Base-by-base conservation (phyloP, 495 filamentous ascomycete species). In the Aspergillus saccharolyticus region DNA sequence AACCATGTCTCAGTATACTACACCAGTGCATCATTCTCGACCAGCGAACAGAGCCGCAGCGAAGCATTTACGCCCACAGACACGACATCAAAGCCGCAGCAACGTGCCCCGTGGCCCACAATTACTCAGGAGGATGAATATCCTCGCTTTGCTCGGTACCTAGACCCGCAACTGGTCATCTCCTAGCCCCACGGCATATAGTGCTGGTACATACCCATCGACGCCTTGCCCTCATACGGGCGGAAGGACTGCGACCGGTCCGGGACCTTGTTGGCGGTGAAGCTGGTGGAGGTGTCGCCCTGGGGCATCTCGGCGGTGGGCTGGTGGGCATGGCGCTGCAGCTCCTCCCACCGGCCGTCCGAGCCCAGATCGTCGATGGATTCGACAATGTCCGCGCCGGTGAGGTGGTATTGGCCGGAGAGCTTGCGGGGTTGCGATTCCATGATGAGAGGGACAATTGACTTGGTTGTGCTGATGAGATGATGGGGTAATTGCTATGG, bases 311-410 rank as follows among this genome's bases (percentile, higher is more conserved):
- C 19, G 44, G 18, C 12, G 17, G 44, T 15, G 20, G 44, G 19
- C 46, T 49, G 20, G 16, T 50, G 47, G 14, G 47, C 47, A 6
- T 14, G 6, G 16, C 24, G 22, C 15, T 50, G n/a, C 47, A 50
- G 16, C 4, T 50, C 47, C 21, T 30, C 47, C 47, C 47, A 50
- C 1, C 15, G 47, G 15, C 47, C 47, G 16, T 16, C 22, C 10
- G 47, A 50, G 21, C 47, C 47, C 4, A 50, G 22, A 17, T 50
- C 47, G 24, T 50, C 47, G 22, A 50, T 50, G 1, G 47, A 50
- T 15, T 50, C 47, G 22, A 50, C 47, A 9, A 50, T 50, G 20
- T 50, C 20, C 14, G 47, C 24, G 22, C 47, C 47, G 15, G 47
- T 50, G 10, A 50, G 47, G 24, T 50, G 47, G 47, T 50, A 50